A percentile compares a stretch with the other conserved stretches of the same genome.
These are phyloP conservation scores for Apiospora marii DNA, from an alignment of 2,329 filamentous ascomycete genomes.

Conservation along the genomic window DNA sequence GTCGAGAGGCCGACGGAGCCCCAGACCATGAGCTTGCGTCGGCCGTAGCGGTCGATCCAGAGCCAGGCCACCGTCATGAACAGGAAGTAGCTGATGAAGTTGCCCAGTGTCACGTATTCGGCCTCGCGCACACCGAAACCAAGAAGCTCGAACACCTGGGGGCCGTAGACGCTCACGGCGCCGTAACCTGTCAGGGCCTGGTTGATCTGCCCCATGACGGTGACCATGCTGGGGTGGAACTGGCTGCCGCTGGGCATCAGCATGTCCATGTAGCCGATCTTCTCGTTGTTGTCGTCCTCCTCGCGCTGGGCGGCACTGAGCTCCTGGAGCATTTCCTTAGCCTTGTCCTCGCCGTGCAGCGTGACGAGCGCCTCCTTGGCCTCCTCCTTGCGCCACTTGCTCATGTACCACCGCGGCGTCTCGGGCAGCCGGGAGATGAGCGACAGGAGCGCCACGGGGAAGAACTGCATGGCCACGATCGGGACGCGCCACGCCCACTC, in stretches of 20 bases:
- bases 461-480: constrained; percentile 68
- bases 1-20: constrained; percentile 56
- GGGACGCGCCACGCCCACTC: constrained; percentile 70
- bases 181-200: constrained; percentile 66
- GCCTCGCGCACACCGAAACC: constrained; percentile 59
- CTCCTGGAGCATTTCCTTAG: constrained; percentile 56
- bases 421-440: constrained; percentile 63
- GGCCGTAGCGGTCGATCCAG: constrained; percentile 62
- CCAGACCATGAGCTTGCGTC: constrained; percentile 60
- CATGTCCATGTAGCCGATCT: constrained; percentile 64
- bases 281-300: constrained; percentile 53
- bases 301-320: constrained; percentile 58
- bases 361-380: constrained; percentile 55
- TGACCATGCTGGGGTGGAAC: constrained; percentile 67
- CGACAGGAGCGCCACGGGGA: constrained; percentile 60
- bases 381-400: constrained; percentile 56
- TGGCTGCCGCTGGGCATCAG: constrained; percentile 60
- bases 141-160: constrained; percentile 69
- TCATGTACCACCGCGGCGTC: constrained; percentile 64
- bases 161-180: constrained; percentile 68
- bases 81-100: constrained; percentile 67
- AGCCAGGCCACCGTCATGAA: constrained; percentile 70
- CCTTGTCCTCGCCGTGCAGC: constrained; percentile 59
- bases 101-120: constrained; percentile 65
- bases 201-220: constrained; percentile 69